Conservation (phyloP, 306 rosid genomes). For the Rosa rugosa region DNA sequence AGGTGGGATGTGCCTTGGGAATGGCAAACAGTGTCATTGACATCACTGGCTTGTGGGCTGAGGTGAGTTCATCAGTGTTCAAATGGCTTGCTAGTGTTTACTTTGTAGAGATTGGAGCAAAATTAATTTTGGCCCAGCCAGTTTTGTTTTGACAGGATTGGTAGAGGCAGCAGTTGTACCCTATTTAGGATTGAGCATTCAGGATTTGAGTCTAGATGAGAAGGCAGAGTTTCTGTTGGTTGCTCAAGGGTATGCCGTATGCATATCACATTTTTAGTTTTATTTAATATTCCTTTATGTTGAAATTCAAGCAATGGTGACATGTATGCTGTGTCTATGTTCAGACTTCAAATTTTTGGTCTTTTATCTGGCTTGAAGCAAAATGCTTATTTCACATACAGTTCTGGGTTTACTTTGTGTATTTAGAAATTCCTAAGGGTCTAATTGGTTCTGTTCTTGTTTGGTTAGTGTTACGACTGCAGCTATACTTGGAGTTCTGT, state of each 20-base stretch:
- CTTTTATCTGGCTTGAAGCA: neutral
- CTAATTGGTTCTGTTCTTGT: neutral
- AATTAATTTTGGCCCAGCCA: conserved; percentile 85
- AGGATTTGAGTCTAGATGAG: conserved; percentile 71
- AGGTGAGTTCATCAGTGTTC: conserved; percentile 47
- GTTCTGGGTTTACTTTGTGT: neutral
- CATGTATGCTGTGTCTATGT: neutral
- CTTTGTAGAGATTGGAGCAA: conserved; percentile 6
- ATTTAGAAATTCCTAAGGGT: conserved; percentile 1
- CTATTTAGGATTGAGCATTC: conserved; percentile 70
- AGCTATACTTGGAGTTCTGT: conserved; percentile 70
- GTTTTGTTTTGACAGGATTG: conserved; percentile 96
- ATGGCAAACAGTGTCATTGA: conserved; percentile 88
- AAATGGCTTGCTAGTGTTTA: neutral
- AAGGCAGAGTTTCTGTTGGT: conserved; percentile 82
- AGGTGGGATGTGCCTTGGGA: conserved; percentile 98
- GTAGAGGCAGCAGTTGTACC: conserved; percentile 81
- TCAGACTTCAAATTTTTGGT: neutral
- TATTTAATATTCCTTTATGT: conserved; percentile 4
- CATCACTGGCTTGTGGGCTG: conserved; percentile 87
- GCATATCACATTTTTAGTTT: conserved; percentile 18
- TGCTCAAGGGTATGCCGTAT: conserved; percentile 85
- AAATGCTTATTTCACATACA: neutral
- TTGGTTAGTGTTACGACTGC: conserved; percentile 50
- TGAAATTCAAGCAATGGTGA: neutral